Conservation (phyloP, 1,139 yeast species). For the Debaryomyces psychrophilus region DNA sequence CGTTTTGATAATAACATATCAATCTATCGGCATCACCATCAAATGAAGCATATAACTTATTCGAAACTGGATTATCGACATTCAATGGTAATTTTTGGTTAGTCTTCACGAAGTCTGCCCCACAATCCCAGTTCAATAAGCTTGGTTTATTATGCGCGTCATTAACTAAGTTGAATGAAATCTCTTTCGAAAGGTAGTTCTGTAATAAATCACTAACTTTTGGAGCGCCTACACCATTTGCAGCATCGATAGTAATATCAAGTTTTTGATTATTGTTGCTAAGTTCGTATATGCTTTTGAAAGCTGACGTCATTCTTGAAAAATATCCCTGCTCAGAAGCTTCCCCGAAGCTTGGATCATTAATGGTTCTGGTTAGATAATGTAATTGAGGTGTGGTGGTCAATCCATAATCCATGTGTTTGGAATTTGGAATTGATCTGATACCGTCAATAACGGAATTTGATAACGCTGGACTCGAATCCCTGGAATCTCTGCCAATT, state of each 20-base stretch:
- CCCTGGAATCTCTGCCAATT: conserved; percentile 75
- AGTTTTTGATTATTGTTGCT: conserved; percentile 33
- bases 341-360: conserved; percentile 64
- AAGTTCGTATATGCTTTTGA: conserved; percentile 33
- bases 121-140: conserved; percentile 75
- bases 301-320: conserved; percentile 53
- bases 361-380: conserved; percentile 74
- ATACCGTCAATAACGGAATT: conserved; percentile 72
- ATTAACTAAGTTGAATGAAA: conserved; percentile 59
- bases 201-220: conserved; percentile 57
- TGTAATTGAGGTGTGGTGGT: conserved; percentile 95
- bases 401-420: conserved; percentile 61
- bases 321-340: conserved; percentile 74
- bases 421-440: conserved; percentile 47
- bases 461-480: conserved; percentile 71
- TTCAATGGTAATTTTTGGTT: conserved; percentile 77
- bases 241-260: conserved; percentile 74
- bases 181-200: conserved; percentile 41
- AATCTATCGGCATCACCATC: conserved; percentile 99
- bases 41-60: conserved; percentile 73
- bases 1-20: conserved; percentile 73
- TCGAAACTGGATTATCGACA: conserved; percentile 41
- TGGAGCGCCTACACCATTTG: conserved; percentile 95
- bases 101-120: conserved; percentile 95
- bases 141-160: conserved; percentile 57